phyloP scores from a whole-genome alignment of 1,284 basidiomycete species.

The Cutaneotrichosporon spelunceum region DNA sequence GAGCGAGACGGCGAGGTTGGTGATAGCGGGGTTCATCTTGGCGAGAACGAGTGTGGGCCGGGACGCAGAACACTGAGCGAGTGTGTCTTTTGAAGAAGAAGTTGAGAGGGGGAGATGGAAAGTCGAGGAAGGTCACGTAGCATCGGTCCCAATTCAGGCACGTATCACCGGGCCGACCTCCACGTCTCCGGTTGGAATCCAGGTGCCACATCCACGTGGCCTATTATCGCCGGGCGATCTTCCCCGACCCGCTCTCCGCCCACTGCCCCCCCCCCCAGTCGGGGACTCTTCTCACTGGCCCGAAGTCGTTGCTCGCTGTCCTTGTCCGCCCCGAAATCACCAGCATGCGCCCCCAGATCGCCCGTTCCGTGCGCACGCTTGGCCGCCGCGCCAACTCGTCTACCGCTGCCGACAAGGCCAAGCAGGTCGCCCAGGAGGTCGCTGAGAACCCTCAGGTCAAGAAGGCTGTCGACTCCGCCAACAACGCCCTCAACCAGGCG shows the following conservation, averaged over 20 bases:
- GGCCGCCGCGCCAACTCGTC: constrained; percentile 26
- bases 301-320: background rate
- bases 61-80: background rate
- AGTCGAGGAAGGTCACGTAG: constrained; percentile 1
- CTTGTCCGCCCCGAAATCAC: background rate
- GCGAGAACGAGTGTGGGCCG: constrained; percentile 4
- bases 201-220: constrained; percentile 1
- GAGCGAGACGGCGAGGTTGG: constrained; percentile 78
- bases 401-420: constrained; percentile 12
- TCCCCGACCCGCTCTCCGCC: background rate
- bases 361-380: constrained; percentile 16
- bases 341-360: constrained; percentile 25
- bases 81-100: constrained; percentile 4
- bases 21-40: constrained; percentile 50
- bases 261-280: background rate
- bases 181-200: background rate
- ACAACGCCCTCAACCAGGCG: constrained; percentile 28
- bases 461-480: constrained; percentile 9
- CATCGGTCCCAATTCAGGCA: background rate
- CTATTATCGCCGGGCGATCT: background rate
- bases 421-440: constrained; percentile 7
- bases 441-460: constrained; percentile 15
- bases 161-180: background rate
- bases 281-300: background rate
- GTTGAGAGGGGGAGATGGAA: constrained; percentile 12